Conservation (phyloP, 306 rosid species). For the Carpinus viminea region DNA sequence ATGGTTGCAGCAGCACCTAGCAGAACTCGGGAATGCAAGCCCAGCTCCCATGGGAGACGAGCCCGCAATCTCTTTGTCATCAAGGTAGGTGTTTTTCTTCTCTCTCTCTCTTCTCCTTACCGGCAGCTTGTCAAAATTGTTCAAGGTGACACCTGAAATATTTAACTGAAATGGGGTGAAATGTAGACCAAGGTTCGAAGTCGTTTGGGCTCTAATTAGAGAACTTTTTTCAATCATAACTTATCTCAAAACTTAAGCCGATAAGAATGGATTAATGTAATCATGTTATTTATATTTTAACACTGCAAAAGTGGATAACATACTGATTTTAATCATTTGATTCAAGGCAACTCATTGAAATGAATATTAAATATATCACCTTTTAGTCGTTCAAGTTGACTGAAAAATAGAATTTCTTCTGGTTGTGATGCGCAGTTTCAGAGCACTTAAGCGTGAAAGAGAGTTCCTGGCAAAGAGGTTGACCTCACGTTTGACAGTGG, state of each 20-base stretch:
- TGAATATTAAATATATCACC: no score
- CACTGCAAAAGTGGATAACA: no score
- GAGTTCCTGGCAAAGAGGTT: constrained; percentile 96
- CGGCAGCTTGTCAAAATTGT: not conserved
- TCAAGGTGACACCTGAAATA: no score
- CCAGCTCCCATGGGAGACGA: constrained; percentile 88
- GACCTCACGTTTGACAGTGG: constrained; percentile 67
- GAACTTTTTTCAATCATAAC: no score
- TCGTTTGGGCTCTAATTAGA: no score
- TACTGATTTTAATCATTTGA: no score
- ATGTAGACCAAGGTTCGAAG: no score
- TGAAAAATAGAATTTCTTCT: constrained; percentile 13
- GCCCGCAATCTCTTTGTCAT: constrained; percentile 77
- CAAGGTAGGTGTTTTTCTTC: constrained; percentile 79
- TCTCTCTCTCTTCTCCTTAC: not conserved
- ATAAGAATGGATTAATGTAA: no score
- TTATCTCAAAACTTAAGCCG: no score
- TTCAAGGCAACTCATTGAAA: no score
- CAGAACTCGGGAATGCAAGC: constrained; percentile 88
- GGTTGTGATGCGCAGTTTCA: constrained; percentile 54
- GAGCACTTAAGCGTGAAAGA: constrained; percentile 80
- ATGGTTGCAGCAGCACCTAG: constrained; percentile 92
- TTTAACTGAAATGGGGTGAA: no score
- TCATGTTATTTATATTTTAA: no score
- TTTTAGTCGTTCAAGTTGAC: not conserved